These are phyloP conservation scores for Pythium vanterpoolii DNA, from an alignment of 352 stramenopile species.

Conservation along the genomic window DNA sequence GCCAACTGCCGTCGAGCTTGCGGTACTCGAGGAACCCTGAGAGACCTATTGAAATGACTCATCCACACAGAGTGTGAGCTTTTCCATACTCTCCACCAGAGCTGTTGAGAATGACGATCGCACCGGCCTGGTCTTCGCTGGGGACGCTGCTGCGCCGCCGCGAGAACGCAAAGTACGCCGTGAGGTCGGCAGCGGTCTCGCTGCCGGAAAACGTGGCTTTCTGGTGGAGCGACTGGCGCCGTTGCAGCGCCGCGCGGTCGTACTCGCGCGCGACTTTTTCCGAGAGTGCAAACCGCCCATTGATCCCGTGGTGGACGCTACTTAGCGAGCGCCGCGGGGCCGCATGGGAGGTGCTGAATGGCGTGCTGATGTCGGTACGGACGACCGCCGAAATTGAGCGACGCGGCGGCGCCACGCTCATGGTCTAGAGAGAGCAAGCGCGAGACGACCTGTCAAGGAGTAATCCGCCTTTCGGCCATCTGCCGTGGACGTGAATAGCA, in stretches of 20 bases:
- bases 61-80: not conserved
- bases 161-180: slow-evolving; percentile 62
- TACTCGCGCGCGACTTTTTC: not conserved
- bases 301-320: not conserved
- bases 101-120: not conserved
- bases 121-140: slow-evolving; percentile 35
- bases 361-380: not conserved
- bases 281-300: slow-evolving; percentile 10
- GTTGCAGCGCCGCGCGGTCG: slow-evolving; percentile 1
- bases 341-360: not conserved
- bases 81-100: not conserved
- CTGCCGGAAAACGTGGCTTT: slow-evolving; percentile 1
- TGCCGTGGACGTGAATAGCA: not conserved
- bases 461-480: too few species aligned
- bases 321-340: slow-evolving; percentile 8
- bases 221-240: slow-evolving; percentile 13
- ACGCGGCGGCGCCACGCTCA: not conserved
- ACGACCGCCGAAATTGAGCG: slow-evolving; percentile 16
- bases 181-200: slow-evolving; percentile 39
- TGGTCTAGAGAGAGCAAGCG: too few species aligned
- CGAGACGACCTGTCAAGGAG: too few species aligned
- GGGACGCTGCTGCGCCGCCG: slow-evolving; percentile 39
- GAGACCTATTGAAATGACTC: slow-evolving; percentile 13
- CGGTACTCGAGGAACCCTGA: slow-evolving; percentile 71
- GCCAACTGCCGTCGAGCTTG: slow-evolving; percentile 68